Base-by-base conservation (phyloP, 345 rosid species). In the Eucalyptus grandis region DNA sequence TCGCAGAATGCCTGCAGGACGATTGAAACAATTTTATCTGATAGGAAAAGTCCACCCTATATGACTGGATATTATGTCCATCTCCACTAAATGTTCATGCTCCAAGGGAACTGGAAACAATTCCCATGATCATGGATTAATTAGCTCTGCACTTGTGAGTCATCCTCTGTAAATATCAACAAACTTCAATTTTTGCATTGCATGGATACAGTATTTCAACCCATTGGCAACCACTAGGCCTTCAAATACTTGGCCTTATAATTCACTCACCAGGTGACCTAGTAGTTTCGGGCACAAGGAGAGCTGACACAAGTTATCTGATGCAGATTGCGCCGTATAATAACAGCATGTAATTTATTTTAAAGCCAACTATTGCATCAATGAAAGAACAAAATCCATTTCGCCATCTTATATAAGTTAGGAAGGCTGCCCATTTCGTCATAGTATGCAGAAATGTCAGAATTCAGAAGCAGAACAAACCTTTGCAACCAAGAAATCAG, bases 401-500 rank as follows among this genome's bases (percentile, higher is more conserved):
- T 37, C 3, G 8, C 47, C 83, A 37, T 37, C 83, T 77, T 22
- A 77, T 40, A 11, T 21, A 77, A 40, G 47, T 40, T 40, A 40
- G 43, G 85, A 77, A 88, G 17, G 21, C 49, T 22, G 49, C 19
- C 34, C 53, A 40, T 77, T 88, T 58, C 1, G 10, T 26, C 4
- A 2, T 10, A n/a, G 12, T 87, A n/a, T 46, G 56, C 27, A 60
- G n/a, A 13, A 87, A 49, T 53, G 50, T 72, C 58, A 88, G 8
- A 72, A 30, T 34, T 62, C 44, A 67, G 60, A 60, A 90, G 89
- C 51, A 46, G 81, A 67, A 86, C 81, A 69, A 89, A 98, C 98
- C 98, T 98, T 98, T 44, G 99, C 99, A 91, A 98, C 99, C 51
- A 96, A 97, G 91, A 95, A 98, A 91, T 98, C 99, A 2, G 95